phyloP scores from a whole-genome alignment of 73 alveolate species.

The Paramecium tetraurelia region DNA sequence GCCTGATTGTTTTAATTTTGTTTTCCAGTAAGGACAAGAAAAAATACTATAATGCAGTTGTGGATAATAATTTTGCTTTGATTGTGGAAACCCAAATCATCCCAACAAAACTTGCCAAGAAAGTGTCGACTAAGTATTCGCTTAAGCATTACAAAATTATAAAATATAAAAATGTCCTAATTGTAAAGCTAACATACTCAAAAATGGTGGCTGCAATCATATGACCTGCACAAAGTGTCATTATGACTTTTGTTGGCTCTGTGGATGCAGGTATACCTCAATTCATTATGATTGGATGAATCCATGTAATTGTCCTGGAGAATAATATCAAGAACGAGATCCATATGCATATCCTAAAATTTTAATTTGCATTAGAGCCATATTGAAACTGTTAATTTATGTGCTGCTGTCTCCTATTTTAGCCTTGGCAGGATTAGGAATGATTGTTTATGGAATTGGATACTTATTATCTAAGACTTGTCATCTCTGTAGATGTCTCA shows the following conservation, averaged over 20 bases:
- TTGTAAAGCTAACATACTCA: conserved; percentile 90
- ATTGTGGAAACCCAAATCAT: not conserved
- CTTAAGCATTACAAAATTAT: conserved; percentile 44
- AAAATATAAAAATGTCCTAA: conserved; percentile 92
- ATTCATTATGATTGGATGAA: conserved; percentile 32
- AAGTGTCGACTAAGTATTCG: not conserved
- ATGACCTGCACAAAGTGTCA: conserved; percentile 93
- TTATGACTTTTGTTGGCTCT: conserved; percentile 92
- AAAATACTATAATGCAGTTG: not conserved
- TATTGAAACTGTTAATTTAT: not conserved
- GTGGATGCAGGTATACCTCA: conserved; percentile 34
- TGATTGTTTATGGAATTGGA: conserved; percentile 36
- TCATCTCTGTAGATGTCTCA: conserved; percentile 53
- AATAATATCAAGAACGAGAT: not conserved
- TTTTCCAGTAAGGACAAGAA: not conserved
- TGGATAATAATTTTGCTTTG: not conserved
- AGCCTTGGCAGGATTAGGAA: not conserved
- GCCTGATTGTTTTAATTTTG: not conserved
- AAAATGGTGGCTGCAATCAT: conserved; percentile 96
- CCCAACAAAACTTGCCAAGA: not conserved
- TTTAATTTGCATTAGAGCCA: not conserved
- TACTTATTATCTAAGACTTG: conserved; percentile 43
- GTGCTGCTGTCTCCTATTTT: not conserved
- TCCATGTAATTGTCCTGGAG: conserved; percentile 35
- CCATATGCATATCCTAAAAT: not conserved